Evolutionary conservation across 495 filamentous ascomycete species (phyloP), one percentile per base, ranked within the genome.

Genomic region (Tuber magnatum): DNA sequence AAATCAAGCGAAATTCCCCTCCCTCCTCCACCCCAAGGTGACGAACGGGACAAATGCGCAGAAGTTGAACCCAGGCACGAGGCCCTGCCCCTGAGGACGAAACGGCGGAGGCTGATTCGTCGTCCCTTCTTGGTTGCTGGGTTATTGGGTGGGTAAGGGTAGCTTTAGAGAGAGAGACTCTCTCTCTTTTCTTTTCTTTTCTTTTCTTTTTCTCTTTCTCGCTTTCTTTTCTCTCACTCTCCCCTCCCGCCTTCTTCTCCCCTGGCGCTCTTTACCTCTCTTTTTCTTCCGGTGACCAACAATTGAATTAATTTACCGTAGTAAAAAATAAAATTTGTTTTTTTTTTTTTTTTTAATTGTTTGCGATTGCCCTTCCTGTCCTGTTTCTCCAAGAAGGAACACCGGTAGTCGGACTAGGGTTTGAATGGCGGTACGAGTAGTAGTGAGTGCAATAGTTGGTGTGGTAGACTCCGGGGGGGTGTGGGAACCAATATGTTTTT

Each of bases 41-140:
- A 79, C 77, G 75, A 79, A 72, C 69, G 76, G 76, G 76, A 76
- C 68, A 76, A 78, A 76, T 70, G 68, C 74, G 74, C 69, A 46
- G 73, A 71, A 42, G 65, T 65, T 35, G 56, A 65, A 65, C 56
- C 73, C 40, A 73, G 76, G 76, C 73, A 76, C 76, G 65, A 78
- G 76, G 71, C 74, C 44, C 72, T 79, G 76, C 77, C 77, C 77
- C 77, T 79, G 77, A 79, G 72, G 71, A 73, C 78, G 71, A 65
- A 79, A 73, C 76, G 73, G 78, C 35, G 43, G 72, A 74, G 76
- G 70, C 71, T 79, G 77, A 79, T 79, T 79, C 77, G 76, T 43
- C 69, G 76, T 38, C 78, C 76, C 44, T 74, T 70, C 70, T 71
- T 69, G n/a, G 51, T 46, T 78, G 76, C 40, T 74, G 69, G 61